A percentile compares a stretch with the other conserved stretches of the same genome.
Evolutionary conservation across 495 filamentous ascomycete species (phyloP).

Genomic region (Trichocladium antarcticum): DNA sequence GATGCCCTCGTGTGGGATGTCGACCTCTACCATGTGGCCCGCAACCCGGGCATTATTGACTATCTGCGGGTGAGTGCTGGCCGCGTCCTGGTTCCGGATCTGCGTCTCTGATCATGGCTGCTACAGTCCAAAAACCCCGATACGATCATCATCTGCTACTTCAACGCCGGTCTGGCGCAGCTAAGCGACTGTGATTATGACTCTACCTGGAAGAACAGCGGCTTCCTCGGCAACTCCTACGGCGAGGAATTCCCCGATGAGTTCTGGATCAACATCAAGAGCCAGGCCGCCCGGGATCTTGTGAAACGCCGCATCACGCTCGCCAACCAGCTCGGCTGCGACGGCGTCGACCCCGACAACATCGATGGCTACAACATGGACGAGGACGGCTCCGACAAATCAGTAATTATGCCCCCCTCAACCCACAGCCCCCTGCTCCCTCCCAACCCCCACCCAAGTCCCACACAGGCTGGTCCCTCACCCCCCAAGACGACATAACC

Average conservation of each 20-base stretch:
- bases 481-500: constrained; percentile 40
- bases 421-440: too few relatives aligned
- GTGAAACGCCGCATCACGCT: constrained; percentile 46
- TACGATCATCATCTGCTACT: constrained; percentile 53
- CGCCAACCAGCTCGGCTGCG: constrained; percentile 49
- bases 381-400: constrained; percentile 11
- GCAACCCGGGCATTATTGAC: constrained; percentile 7
- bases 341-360: constrained; percentile 63
- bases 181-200: constrained; percentile 46
- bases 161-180: constrained; percentile 51
- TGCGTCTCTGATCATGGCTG: too few relatives aligned
- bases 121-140: background rate
- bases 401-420: background rate
- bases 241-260: constrained; percentile 50
- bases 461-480: constrained; percentile 45
- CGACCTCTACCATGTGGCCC: constrained; percentile 13
- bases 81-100: background rate
- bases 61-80: constrained; percentile 11
- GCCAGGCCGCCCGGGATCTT: constrained; percentile 45
- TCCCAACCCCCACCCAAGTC: too few relatives aligned
- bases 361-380: constrained; percentile 50
- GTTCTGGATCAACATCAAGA: constrained; percentile 51
- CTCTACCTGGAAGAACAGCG: constrained; percentile 32
- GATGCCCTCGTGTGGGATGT: constrained; percentile 22
- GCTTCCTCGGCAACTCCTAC: constrained; percentile 43